Conservation (phyloP, 108 stramenopile species). For the Asterionellopsis glacialis region DNA sequence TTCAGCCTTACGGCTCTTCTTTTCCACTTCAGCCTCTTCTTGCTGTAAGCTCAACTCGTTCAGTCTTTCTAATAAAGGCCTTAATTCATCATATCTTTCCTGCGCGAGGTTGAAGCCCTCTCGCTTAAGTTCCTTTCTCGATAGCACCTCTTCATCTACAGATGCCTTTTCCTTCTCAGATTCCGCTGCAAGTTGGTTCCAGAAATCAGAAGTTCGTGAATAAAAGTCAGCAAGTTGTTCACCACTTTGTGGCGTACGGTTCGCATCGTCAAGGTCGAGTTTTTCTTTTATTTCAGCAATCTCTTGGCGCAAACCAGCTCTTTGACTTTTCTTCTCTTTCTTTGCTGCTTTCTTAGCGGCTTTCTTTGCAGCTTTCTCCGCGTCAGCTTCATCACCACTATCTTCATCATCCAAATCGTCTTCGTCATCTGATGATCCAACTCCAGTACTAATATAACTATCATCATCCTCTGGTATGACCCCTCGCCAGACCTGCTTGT, state of each 20-base stretch:
- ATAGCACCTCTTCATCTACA: conserved; percentile 30
- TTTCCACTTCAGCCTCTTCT: conserved; percentile 10
- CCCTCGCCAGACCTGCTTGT: conserved; percentile 87
- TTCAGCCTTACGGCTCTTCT: not conserved
- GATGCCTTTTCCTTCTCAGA: conserved; percentile 13
- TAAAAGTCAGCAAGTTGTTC: conserved; percentile 84
- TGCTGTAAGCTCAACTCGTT: conserved; percentile 40
- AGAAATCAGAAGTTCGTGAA: conserved; percentile 66
- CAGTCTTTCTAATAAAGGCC: conserved; percentile 53
- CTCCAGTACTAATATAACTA: conserved; percentile 65
- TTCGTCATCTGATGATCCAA: conserved; percentile 29
- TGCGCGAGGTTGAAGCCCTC: conserved; percentile 72
- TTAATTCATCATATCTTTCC: conserved; percentile 57
- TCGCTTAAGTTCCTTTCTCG: conserved; percentile 73
- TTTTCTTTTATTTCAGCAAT: conserved; percentile 59
- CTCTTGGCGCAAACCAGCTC: conserved; percentile 48
- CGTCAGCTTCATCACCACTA: conserved; percentile 32
- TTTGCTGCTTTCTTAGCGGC: conserved; percentile 39
- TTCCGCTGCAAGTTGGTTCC: conserved; percentile 47
- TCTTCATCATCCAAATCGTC: conserved; percentile 56
- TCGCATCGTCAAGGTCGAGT: conserved; percentile 39
- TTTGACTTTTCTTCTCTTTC: conserved; percentile 32
- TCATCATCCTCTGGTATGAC: conserved; percentile 73
- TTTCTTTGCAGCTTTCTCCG: conserved; percentile 26
- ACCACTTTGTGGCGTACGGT: conserved; percentile 53